These are phyloP conservation scores for Kokia cookei DNA, from an alignment of 441 rosid genomes.

Conservation along the genomic window DNA sequence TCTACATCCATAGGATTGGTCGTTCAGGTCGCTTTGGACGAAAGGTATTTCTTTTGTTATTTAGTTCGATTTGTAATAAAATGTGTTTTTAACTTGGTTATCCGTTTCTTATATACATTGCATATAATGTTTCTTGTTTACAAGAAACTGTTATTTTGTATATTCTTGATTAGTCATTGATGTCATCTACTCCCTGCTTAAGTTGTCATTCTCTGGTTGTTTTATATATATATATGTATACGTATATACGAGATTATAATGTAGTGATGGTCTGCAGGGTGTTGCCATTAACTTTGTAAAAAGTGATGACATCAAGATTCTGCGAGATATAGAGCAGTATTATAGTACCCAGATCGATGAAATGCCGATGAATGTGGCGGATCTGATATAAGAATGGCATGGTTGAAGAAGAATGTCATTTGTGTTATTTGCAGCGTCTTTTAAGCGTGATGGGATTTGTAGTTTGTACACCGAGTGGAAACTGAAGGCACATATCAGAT, in stretches of 20 bases:
- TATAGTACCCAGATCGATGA: constrained; percentile 98
- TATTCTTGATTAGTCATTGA: background rate
- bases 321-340: constrained; percentile 93
- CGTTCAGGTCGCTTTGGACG: constrained; percentile 80
- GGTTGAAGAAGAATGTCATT: background rate
- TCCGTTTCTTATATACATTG: background rate
- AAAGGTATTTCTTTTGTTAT: background rate
- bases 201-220: background rate
- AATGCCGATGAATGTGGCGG: constrained; percentile 98
- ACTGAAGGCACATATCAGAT: background rate
- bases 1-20: constrained; percentile 91
- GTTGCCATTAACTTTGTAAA: constrained; percentile 93
- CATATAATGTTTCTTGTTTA: background rate
- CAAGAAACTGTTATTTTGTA: background rate
- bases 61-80: background rate
- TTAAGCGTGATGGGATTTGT: background rate
- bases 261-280: constrained; percentile 45
- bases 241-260: background rate
- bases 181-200: background rate
- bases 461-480: background rate
- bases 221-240: background rate
- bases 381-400: constrained; percentile 44
- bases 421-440: background rate
- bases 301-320: constrained; percentile 91
- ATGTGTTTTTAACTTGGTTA: background rate